Evolutionary conservation across 169 alveolate genomes (phyloP).

Genomic region (Plasmodium knowlesi): DNA sequence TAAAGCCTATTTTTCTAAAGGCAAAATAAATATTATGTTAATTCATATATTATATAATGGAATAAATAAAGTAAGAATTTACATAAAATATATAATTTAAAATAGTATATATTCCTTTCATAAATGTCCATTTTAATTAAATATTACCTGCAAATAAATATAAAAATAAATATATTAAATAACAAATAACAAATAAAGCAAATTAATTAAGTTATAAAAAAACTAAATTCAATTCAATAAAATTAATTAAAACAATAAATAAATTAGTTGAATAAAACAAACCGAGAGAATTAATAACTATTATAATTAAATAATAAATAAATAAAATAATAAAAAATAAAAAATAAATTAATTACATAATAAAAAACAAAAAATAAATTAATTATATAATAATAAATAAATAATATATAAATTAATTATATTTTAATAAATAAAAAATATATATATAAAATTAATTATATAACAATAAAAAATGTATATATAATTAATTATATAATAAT

Average conservation of each 20-base stretch:
- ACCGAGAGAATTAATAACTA: neutral
- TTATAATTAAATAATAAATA: neutral
- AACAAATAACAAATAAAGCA: neutral
- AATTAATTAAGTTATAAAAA: neutral
- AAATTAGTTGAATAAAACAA: neutral
- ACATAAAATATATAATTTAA: neutral
- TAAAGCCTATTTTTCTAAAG: neutral
- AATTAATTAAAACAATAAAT: neutral
- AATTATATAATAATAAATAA: neutral
- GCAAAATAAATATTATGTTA: neutral
- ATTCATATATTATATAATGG: neutral
- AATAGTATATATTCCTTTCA: neutral
- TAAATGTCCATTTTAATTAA: neutral
- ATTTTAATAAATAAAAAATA: neutral
- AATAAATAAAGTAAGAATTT: neutral
- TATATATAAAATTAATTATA: neutral
- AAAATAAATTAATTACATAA: neutral
- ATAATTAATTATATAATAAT: neutral
- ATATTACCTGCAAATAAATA: neutral
- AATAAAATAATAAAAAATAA: neutral
- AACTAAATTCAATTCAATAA: neutral
- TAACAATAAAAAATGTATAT: neutral
- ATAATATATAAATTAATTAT: neutral
- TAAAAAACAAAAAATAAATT: neutral
- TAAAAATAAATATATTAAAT: neutral